These are phyloP conservation scores for Xylariaceae sp. DNA, from an alignment of 2,329 filamentous ascomycete species.

Conservation along the genomic window DNA sequence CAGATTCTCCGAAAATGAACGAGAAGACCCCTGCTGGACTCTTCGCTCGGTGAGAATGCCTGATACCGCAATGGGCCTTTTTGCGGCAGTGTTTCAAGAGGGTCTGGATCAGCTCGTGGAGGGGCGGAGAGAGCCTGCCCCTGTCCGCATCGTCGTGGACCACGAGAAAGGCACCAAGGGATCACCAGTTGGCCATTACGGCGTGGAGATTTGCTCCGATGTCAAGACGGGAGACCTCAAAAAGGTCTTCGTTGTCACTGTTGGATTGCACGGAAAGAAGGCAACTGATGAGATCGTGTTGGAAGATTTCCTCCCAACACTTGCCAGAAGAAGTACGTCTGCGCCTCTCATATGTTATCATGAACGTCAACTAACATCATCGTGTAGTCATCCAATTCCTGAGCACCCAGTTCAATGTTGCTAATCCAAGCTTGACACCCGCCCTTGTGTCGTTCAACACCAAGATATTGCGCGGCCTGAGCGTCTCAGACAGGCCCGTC, in stretches of 20 bases:
- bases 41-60: constrained; percentile 61
- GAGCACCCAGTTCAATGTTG: constrained; percentile 60
- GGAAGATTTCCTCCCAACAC: constrained; percentile 65
- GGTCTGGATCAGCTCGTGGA: constrained; percentile 53
- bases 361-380: constrained; percentile 24
- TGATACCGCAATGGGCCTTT: constrained; percentile 51
- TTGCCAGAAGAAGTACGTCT: constrained; percentile 60
- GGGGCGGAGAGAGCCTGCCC: constrained; percentile 59
- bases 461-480: constrained; percentile 65
- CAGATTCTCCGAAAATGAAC: constrained; percentile 74
- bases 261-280: constrained; percentile 62
- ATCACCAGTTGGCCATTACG: constrained; percentile 57
- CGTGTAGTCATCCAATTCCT: constrained; percentile 62
- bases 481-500: constrained; percentile 53
- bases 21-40: constrained; percentile 74
- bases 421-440: constrained; percentile 56
- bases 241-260: constrained; percentile 41
- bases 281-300: constrained; percentile 66
- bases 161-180: constrained; percentile 59
- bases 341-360: background rate
- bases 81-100: constrained; percentile 67
- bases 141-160: constrained; percentile 67
- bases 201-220: constrained; percentile 64
- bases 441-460: constrained; percentile 71
- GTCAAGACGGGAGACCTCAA: constrained; percentile 47